Percentiles rank a stretch among this genome's conserved stretches.
Evolutionary conservation across 179 eudicot species (phyloP).

Genomic region (Heliamphora ciliata): DNA sequence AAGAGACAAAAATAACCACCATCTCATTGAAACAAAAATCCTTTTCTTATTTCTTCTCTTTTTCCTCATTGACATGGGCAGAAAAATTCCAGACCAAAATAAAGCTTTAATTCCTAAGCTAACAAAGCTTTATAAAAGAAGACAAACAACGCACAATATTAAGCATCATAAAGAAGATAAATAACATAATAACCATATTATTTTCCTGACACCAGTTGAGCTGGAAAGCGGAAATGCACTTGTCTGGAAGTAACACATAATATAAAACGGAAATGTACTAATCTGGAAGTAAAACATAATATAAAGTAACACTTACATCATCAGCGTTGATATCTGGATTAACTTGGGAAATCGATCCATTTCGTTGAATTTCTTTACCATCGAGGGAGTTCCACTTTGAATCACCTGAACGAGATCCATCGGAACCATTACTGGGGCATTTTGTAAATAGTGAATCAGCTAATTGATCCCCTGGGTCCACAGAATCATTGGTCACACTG

Average conservation of each 20-base stretch:
- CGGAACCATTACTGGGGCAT: slow-evolving; percentile 42
- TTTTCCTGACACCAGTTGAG: neutral
- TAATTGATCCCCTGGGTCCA: slow-evolving; percentile 43
- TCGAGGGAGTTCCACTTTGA: slow-evolving; percentile 35
- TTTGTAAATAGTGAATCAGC: slow-evolving; percentile 42
- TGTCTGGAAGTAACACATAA: neutral
- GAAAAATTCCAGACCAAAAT: neutral
- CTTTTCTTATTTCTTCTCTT: neutral
- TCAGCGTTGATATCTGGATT: slow-evolving; percentile 36
- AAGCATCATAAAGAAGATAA: too few relatives aligned
- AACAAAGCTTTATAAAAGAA: neutral
- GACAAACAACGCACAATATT: neutral
- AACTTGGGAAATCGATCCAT: slow-evolving; percentile 51
- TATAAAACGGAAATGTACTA: neutral
- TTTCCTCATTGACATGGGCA: neutral
- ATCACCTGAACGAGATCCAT: slow-evolving; percentile 36
- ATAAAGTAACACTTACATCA: slow-evolving; percentile 53
- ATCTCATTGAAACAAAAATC: neutral
- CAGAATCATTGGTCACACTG: slow-evolving; percentile 49
- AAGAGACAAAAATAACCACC: neutral
- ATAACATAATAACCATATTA: neutral
- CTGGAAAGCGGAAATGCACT: neutral
- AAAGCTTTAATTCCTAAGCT: neutral
- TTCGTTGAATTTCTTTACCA: slow-evolving; percentile 47
- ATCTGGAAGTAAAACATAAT: neutral